Evolutionary conservation across 1,284 basidiomycete genomes (phyloP).

Genomic region (Schizopora paradoxa): DNA sequence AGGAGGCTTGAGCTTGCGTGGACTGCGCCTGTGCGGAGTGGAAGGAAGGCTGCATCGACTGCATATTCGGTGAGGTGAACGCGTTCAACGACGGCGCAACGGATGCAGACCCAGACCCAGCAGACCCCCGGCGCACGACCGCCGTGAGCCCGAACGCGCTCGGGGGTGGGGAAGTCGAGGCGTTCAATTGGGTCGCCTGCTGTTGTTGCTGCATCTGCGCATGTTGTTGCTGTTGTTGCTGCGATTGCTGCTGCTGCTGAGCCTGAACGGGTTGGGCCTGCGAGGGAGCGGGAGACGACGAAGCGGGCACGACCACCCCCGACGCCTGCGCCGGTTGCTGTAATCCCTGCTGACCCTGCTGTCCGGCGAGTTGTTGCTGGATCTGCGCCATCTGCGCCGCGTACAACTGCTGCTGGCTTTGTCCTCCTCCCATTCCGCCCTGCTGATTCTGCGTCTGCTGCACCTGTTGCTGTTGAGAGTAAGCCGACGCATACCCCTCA

Average conservation of each 20-base stretch:
- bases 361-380: background rate
- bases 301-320: background rate
- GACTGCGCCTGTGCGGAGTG: conserved; percentile 8
- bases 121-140: conserved; percentile 1
- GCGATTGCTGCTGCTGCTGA: background rate
- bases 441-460: background rate
- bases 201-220: conserved; percentile 5
- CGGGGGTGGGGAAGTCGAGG: background rate
- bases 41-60: conserved; percentile 5
- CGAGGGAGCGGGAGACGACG: background rate
- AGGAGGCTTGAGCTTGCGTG: conserved; percentile 1
- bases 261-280: no score
- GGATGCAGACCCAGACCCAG: conserved; percentile 5
- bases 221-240: background rate
- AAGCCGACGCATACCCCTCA: no score
- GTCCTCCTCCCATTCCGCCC: no score
- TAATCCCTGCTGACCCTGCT: background rate
- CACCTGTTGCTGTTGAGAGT: background rate
- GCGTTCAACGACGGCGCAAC: background rate
- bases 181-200: conserved; percentile 3
- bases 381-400: background rate
- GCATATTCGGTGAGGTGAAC: no score
- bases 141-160: background rate
- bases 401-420: background rate
- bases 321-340: background rate